Evolutionary conservation across 2,329 filamentous ascomycete genomes (phyloP).

Genomic region (Talaromyces marneffei): DNA sequence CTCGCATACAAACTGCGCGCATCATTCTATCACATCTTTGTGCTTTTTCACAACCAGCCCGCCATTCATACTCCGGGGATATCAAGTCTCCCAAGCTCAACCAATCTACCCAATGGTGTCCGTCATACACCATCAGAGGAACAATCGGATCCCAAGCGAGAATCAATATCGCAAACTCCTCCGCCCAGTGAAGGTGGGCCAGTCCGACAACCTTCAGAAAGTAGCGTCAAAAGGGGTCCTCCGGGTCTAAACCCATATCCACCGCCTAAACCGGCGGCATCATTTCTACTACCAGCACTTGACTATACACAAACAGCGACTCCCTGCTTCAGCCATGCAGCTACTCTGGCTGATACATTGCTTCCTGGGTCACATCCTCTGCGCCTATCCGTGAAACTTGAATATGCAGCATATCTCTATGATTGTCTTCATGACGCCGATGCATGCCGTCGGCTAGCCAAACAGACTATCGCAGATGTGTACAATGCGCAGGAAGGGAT

Average conservation of each 20-base stretch:
- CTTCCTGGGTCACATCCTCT: slow-evolving; percentile 86
- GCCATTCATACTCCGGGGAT: slow-evolving; percentile 60
- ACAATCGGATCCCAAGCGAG: slow-evolving; percentile 20
- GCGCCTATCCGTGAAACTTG: slow-evolving; percentile 80
- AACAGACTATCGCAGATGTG: slow-evolving; percentile 79
- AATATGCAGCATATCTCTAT: slow-evolving; percentile 88
- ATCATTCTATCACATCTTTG: slow-evolving; percentile 94
- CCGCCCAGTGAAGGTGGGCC: slow-evolving; percentile 53
- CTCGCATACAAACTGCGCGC: slow-evolving; percentile 86
- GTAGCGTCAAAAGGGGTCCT: slow-evolving; percentile 31
- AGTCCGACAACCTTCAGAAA: slow-evolving; percentile 31
- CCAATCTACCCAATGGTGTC: slow-evolving; percentile 24
- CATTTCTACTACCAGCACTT: slow-evolving; percentile 71
- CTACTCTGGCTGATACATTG: slow-evolving; percentile 64
- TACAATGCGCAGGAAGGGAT: slow-evolving; percentile 88
- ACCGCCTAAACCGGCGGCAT: slow-evolving; percentile 45
- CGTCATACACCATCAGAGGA: slow-evolving; percentile 4
- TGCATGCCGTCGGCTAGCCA: slow-evolving; percentile 68
- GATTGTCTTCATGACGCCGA: slow-evolving; percentile 83
- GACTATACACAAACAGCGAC: slow-evolving; percentile 82
- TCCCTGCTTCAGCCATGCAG: slow-evolving; percentile 72
- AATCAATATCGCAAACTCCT: slow-evolving; percentile 39
- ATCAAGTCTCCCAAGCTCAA: slow-evolving; percentile 31
- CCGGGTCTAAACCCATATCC: slow-evolving; percentile 33
- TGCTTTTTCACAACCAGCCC: slow-evolving; percentile 89